These are phyloP conservation scores for Metschnikowia lachancei DNA, from an alignment of 805 yeast genomes.

Conservation along the genomic window DNA sequence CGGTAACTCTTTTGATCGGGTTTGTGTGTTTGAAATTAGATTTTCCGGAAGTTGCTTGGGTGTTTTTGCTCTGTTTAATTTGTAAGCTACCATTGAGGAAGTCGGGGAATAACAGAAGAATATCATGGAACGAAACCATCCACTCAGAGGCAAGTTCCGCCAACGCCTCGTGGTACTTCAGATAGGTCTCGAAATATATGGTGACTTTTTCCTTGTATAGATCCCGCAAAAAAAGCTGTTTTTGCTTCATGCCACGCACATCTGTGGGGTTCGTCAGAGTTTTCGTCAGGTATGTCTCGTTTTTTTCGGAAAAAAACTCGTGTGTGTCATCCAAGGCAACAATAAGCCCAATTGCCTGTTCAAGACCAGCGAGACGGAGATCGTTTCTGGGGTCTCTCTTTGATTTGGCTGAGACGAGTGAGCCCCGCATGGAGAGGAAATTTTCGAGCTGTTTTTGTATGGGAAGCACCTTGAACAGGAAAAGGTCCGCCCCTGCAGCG, in stretches of 20 bases:
- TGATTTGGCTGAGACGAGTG: conserved; percentile 13
- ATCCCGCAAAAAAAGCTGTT: conserved; percentile 35
- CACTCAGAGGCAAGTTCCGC: conserved; percentile 43
- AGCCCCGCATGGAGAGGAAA: conserved; percentile 25
- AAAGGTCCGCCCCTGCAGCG: conserved; percentile 30
- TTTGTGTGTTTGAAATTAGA: not conserved
- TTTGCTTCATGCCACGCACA: conserved; percentile 24
- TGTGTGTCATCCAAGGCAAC: conserved; percentile 25
- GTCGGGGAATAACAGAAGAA: conserved; percentile 38
- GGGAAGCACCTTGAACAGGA: conserved; percentile 29
- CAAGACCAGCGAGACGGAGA: conserved; percentile 31
- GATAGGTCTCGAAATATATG: conserved; percentile 32
- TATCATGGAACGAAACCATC: conserved; percentile 35
- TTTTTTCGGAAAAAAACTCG: conserved; percentile 24
- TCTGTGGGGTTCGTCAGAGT: too few relatives aligned
- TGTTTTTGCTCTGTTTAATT: conserved; percentile 4
- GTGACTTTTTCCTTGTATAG: conserved; percentile 34
- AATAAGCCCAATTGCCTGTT: conserved; percentile 34
- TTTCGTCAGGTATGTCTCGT: conserved; percentile 15
- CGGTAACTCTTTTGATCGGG: conserved; percentile 8
- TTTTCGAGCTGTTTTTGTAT: conserved; percentile 39
- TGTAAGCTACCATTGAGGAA: conserved; percentile 31
- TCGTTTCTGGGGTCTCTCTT: conserved; percentile 30
- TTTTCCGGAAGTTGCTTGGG: not conserved
- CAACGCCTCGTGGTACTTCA: conserved; percentile 38